Evolutionary conservation across 2,329 filamentous ascomycete species (phyloP), one percentile per base, ranked within the genome.

Genomic region (Aureobasidium zeae): DNA sequence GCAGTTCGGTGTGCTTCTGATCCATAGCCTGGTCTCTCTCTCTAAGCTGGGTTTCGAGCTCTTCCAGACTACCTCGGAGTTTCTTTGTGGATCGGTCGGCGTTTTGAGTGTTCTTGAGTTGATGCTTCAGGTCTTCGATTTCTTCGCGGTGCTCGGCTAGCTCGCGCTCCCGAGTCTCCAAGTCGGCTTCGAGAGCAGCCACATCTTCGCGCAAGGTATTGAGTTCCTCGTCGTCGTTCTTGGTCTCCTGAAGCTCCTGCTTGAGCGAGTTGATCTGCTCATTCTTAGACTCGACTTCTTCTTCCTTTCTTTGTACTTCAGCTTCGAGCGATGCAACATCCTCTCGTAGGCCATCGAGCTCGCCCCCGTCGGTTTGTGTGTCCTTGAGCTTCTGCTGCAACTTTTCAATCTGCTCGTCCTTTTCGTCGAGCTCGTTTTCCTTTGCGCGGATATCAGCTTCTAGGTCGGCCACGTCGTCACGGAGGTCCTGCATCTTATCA

Each of bases 151-250:
- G 61, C 13, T 50, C 50, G n/a, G 56, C 50, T 1, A 62, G 44
- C 29, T 58, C 30, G 72, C 69, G 48, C 73, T 72, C 45, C 70
- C 57, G 61, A 29, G 58, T 57, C 19, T 58, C 67, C 49, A 76
- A 72, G 28, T 73, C 71, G 12, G 71, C 62, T 33, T 79, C 70
- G 17, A 62, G 54, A 25, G 57, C 55, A 11, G 61, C 56, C 12
- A 85, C 59, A 51, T 77, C 72, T 15, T 70, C 69, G 39, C 74
- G 74, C 12, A 86, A 65, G 24, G 77, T 69, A 29, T 81, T 71
- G 8, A 81, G 68, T 33, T 81, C 72, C 20, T 58, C 55, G 13
- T 54, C 52, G 17, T 57, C 55, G 13, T 52, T 46, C 21, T 55
- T 47, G 5, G 52, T 48, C 25, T 55, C 49, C 35, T 61, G 56